Evolutionary conservation across 306 rosid species (phyloP).

Genomic region (Astragalus membranaceus): DNA sequence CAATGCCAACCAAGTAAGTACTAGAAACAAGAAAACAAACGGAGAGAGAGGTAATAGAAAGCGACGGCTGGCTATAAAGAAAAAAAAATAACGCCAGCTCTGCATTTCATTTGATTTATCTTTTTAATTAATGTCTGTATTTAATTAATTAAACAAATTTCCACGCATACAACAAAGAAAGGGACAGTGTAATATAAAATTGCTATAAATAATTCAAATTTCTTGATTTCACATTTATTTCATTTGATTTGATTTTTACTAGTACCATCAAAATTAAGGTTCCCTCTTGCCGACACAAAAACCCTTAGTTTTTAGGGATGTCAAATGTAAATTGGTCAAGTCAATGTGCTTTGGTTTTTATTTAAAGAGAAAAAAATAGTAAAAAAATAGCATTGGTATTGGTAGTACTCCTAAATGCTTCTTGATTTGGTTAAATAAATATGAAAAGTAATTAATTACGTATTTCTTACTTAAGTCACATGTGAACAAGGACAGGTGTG

Average conservation of each 20-base stretch:
- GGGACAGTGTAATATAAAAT: conserved; percentile 8
- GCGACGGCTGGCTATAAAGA: conserved; percentile 24
- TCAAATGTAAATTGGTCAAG: background rate
- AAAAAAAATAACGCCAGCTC: conserved; percentile 26
- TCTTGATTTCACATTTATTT: background rate
- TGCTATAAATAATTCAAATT: background rate
- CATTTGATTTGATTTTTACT: background rate
- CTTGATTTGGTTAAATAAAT: background rate
- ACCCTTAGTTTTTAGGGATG: background rate
- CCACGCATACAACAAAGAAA: conserved; percentile 9
- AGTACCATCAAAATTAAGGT: background rate
- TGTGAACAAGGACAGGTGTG: background rate
- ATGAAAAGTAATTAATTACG: conserved; percentile 6
- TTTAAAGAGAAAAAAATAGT: no score
- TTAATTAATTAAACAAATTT: background rate
- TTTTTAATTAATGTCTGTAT: background rate
- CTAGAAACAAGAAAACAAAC: conserved; percentile 22
- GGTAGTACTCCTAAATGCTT: background rate
- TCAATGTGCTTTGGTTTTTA: background rate
- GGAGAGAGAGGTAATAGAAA: conserved; percentile 24
- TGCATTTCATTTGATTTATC: background rate
- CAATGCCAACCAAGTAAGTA: conserved; percentile 32
- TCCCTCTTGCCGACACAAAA: conserved; percentile 27
- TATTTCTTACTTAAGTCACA: background rate
- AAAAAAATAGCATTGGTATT: background rate